Evolutionary conservation across 352 stramenopile genomes (phyloP).

Genomic region (Pythium angustatum): DNA sequence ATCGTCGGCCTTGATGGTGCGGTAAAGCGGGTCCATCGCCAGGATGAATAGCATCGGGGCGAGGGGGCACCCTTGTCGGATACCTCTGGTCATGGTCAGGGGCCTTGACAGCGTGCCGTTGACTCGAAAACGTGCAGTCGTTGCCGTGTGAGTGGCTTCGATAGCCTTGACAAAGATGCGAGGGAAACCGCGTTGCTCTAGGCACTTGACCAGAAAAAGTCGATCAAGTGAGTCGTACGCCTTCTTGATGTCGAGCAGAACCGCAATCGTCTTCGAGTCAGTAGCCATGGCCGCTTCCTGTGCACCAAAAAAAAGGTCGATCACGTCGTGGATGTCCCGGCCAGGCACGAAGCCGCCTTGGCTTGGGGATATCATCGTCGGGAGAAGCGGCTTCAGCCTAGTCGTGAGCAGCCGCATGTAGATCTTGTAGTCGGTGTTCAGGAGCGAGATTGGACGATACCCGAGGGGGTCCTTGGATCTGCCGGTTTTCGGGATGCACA

Average conservation of each 20-base stretch:
- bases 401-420: neutral
- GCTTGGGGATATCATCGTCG: neutral
- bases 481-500: conserved; percentile 5
- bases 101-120: neutral
- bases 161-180: neutral
- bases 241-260: conserved; percentile 24
- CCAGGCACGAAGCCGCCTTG: conserved; percentile 11
- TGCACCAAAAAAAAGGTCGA: conserved; percentile 8
- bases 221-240: neutral
- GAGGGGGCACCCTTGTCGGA: conserved; percentile 18
- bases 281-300: neutral
- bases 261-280: neutral
- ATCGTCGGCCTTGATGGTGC: neutral
- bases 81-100: conserved; percentile 8
- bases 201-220: neutral
- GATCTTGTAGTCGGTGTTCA: conserved; percentile 25
- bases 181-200: neutral
- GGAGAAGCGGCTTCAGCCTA: neutral
- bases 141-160: neutral
- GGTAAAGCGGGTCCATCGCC: conserved; percentile 12
- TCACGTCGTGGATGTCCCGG: conserved; percentile 13
- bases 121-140: neutral
- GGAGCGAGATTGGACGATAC: conserved; percentile 11
- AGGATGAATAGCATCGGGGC: conserved; percentile 24
- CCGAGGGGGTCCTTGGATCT: neutral